Percentiles rank a stretch among this genome's conserved stretches.
Conservation (phyloP, 257 asterid species). For the Linderniella brevidens region DNA sequence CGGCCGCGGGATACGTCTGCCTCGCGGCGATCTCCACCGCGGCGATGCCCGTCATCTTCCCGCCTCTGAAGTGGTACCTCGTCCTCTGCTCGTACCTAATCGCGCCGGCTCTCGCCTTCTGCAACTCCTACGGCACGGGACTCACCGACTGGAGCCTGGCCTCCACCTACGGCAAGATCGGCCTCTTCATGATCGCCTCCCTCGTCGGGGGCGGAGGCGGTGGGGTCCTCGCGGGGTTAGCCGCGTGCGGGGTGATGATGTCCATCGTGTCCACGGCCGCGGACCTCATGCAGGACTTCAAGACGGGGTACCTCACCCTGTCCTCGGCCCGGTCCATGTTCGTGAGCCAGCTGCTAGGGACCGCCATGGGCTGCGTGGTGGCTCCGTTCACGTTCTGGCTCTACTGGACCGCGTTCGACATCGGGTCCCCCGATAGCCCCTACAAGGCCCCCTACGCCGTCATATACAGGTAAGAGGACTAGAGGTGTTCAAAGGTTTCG, state of each 20-base stretch:
- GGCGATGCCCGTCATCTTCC: slow-evolving; percentile 65
- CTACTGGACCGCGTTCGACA: slow-evolving; percentile 83
- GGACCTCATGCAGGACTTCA: slow-evolving; percentile 90
- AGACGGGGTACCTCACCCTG: slow-evolving; percentile 68
- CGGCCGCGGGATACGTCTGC: slow-evolving; percentile 77
- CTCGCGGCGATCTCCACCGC: slow-evolving; percentile 77
- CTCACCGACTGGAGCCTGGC: slow-evolving; percentile 93
- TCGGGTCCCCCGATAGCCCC: slow-evolving; percentile 88
- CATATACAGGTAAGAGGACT: slow-evolving; percentile 80
- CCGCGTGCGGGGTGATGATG: slow-evolving; percentile 97
- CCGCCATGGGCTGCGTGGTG: slow-evolving; percentile 88
- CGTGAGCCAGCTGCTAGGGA: slow-evolving; percentile 80
- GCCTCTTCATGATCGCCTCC: slow-evolving; percentile 78
- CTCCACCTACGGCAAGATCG: slow-evolving; percentile 83
- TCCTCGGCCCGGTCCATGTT: slow-evolving; percentile 96
- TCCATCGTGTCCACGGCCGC: slow-evolving; percentile 93
- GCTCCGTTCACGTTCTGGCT: slow-evolving; percentile 97
- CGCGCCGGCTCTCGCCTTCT: slow-evolving; percentile 97
- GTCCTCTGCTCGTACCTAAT: slow-evolving; percentile 77
- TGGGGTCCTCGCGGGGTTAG: slow-evolving; percentile 81
- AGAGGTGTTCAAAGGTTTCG: too few species aligned
- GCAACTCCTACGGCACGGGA: slow-evolving; percentile 89
- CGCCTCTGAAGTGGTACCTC: slow-evolving; percentile 84
- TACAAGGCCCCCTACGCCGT: slow-evolving; percentile 93
- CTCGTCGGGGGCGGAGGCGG: slow-evolving; percentile 77